phyloP scores from a whole-genome alignment of 345 rosid species.

The Salix brachista region DNA sequence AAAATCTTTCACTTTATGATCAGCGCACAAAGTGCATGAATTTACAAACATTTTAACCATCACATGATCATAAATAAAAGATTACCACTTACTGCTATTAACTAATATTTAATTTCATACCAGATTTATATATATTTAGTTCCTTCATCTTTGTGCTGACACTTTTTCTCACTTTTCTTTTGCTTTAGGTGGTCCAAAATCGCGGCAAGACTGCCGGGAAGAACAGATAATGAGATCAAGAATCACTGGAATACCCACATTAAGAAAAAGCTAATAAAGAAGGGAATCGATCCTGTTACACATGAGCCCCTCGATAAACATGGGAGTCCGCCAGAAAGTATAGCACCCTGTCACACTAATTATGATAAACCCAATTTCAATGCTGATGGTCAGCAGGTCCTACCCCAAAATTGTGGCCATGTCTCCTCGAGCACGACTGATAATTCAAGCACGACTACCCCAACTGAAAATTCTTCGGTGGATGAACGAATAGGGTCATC shows the following conservation, averaged over 20 bases:
- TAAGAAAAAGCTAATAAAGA: slow-evolving; percentile 68
- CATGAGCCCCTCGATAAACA: slow-evolving; percentile 39
- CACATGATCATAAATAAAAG: not conserved
- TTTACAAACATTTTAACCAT: not conserved
- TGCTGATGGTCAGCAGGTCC: not conserved
- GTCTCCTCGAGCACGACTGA: slow-evolving; percentile 8
- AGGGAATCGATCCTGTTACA: slow-evolving; percentile 75
- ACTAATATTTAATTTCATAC: not conserved
- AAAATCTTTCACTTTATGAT: not conserved
- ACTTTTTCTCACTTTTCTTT: not conserved
- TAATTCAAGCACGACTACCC: slow-evolving; percentile 10
- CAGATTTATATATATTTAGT: not conserved
- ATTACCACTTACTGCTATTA: not conserved
- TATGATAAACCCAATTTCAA: not conserved
- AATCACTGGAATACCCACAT: slow-evolving; percentile 85
- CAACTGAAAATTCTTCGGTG: slow-evolving; percentile 11
- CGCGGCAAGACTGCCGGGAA: slow-evolving; percentile 68
- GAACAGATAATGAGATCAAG: slow-evolving; percentile 86
- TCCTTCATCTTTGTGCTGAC: not conserved
- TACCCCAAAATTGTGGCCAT: not conserved
- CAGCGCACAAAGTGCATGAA: not conserved
- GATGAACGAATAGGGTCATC: not conserved
- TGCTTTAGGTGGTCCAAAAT: slow-evolving; percentile 71
- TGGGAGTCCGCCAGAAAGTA: slow-evolving; percentile 1
- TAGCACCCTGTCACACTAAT: not conserved